Evolutionary conservation across 208 protist species (phyloP).

Genomic region (Trypanosoma rangeli): DNA sequence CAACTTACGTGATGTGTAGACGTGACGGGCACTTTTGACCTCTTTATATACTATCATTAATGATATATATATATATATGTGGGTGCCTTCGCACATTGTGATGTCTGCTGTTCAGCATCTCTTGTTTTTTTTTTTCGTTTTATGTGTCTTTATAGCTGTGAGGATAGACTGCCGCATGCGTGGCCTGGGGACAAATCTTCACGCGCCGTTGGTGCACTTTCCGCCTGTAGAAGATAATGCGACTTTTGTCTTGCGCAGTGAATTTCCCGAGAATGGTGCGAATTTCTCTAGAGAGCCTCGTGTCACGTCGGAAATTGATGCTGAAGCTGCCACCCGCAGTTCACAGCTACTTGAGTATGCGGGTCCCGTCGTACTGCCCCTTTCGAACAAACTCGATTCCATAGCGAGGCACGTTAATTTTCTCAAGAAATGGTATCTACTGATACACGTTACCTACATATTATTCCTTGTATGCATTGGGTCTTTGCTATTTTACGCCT

Average conservation of each 20-base stretch:
- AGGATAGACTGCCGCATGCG: not conserved
- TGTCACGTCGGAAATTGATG: not conserved
- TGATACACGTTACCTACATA: slow-evolving; percentile 62
- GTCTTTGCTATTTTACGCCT: slow-evolving; percentile 32
- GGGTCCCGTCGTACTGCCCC: slow-evolving; percentile 36
- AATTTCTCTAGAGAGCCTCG: not conserved
- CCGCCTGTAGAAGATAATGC: not conserved
- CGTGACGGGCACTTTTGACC: too few relatives aligned
- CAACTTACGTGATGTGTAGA: too few relatives aligned
- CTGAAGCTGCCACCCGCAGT: slow-evolving; percentile 28
- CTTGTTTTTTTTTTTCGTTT: not conserved
- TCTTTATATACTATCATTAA: too few relatives aligned
- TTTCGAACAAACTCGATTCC: slow-evolving; percentile 39
- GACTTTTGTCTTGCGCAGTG: not conserved
- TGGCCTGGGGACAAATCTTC: not conserved
- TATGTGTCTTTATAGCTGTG: not conserved
- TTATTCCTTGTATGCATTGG: slow-evolving; percentile 29
- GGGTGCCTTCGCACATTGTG: not conserved
- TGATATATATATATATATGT: not conserved
- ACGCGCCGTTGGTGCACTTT: not conserved
- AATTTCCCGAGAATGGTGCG: not conserved
- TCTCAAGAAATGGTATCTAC: slow-evolving; percentile 68
- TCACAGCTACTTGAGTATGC: slow-evolving; percentile 57
- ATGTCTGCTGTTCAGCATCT: not conserved
- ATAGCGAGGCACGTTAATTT: slow-evolving; percentile 52